phyloP scores from a whole-genome alignment of 108 stramenopile species.

The Fragilariopsis cylindrus region DNA sequence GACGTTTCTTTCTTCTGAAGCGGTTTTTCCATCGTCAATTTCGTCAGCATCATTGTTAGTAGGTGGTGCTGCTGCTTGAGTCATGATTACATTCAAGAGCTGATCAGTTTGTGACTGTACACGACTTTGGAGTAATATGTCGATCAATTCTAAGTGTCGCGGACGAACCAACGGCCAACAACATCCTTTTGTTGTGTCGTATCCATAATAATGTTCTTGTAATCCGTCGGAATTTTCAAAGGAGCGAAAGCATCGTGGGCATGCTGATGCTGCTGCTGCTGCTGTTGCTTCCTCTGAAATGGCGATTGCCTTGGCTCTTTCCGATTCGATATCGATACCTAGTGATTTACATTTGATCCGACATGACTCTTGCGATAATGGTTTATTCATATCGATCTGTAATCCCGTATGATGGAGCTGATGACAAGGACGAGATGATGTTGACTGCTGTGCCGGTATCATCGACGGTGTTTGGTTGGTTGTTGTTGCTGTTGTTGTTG shows the following conservation, averaged over 20 bases:
- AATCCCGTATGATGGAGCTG: not conserved
- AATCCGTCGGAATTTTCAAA: constrained; percentile 20
- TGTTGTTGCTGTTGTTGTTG: not conserved
- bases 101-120: constrained; percentile 17
- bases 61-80: constrained; percentile 4
- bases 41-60: not conserved
- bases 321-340: constrained; percentile 14
- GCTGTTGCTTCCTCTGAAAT: not conserved
- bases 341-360: constrained; percentile 22
- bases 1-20: not conserved
- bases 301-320: not conserved
- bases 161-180: constrained; percentile 26
- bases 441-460: not conserved
- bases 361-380: not conserved
- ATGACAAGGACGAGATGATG: not conserved
- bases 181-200: constrained; percentile 16
- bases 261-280: not conserved
- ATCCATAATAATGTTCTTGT: constrained; percentile 35
- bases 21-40: not conserved
- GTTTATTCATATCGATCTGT: not conserved
- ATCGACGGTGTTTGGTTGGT: not conserved
- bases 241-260: constrained; percentile 24
- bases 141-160: constrained; percentile 18
- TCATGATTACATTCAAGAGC: constrained; percentile 12
- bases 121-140: constrained; percentile 18